Conservation (phyloP, 352 stramenopile species). For the Plasmopara halstedii region DNA sequence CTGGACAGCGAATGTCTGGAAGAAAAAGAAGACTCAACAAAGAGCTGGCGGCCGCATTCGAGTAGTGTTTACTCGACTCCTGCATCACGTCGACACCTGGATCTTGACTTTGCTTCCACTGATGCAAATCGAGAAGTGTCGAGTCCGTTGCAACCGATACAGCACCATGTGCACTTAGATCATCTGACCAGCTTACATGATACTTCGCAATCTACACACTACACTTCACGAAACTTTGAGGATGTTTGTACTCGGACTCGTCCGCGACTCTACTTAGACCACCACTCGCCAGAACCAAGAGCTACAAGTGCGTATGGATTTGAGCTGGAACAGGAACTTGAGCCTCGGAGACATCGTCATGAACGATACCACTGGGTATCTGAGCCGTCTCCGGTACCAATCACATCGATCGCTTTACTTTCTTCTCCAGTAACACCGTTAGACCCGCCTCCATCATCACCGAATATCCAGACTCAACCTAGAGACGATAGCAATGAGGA, state of each 20-base stretch:
- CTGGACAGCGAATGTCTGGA: constrained; percentile 15
- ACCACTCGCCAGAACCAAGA: constrained; percentile 20
- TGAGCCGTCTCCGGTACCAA: constrained; percentile 9
- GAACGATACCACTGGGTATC: constrained; percentile 16
- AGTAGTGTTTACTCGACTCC: constrained; percentile 6
- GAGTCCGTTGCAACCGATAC: constrained; percentile 5
- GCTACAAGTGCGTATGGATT: constrained; percentile 22
- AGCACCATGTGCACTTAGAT: constrained; percentile 6
- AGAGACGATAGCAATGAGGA: constrained; percentile 34
- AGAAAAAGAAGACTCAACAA: constrained; percentile 11
- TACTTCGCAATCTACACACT: constrained; percentile 11
- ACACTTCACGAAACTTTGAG: constrained; percentile 7
- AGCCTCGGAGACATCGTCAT: constrained; percentile 19
- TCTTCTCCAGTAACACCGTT: constrained; percentile 14
- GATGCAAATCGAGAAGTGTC: constrained; percentile 8
- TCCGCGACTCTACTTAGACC: constrained; percentile 11
- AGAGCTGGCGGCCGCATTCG: constrained; percentile 6
- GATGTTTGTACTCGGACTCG: constrained; percentile 11
- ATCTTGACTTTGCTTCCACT: constrained; percentile 29
- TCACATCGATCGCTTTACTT: constrained; percentile 2
- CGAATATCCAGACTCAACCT: constrained; percentile 17
- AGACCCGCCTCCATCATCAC: constrained; percentile 10
- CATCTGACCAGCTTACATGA: constrained; percentile 9
- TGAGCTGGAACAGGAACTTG: constrained; percentile 21
- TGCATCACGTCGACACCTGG: constrained; percentile 16